These are phyloP conservation scores for Gorgonomyces haynaldii DNA, from an alignment of 192 early-diverging fungal genomes.

Conservation along the genomic window DNA sequence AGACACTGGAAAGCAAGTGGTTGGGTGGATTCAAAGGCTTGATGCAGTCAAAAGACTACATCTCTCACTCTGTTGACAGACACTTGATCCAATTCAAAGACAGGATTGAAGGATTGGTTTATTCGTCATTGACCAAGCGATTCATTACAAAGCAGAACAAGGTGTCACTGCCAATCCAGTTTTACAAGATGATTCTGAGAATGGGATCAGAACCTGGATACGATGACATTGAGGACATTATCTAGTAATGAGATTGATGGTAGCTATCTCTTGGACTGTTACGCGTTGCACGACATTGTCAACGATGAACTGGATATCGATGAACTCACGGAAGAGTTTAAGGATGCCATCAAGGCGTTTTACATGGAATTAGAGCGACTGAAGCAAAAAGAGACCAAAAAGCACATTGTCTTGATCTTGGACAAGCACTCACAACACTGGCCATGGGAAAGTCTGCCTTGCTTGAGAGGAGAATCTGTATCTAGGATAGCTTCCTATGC, in stretches of 20 bases:
- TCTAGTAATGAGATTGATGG: no score
- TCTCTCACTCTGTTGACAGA: no score
- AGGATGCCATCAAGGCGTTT: not conserved
- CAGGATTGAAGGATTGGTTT: no score
- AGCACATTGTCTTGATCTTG: slow-evolving; percentile 70
- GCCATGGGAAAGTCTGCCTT: slow-evolving; percentile 82
- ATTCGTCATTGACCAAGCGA: slow-evolving; percentile 24
- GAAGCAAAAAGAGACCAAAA: not conserved
- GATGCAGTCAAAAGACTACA: not conserved
- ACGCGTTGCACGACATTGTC: slow-evolving; percentile 43
- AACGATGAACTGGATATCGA: slow-evolving; percentile 44
- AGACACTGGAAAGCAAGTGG: slow-evolving; percentile 65
- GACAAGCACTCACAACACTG: slow-evolving; percentile 75
- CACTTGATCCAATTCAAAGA: no score
- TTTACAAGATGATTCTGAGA: slow-evolving; percentile 43
- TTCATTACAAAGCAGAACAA: slow-evolving; percentile 22
- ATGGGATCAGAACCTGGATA: slow-evolving; percentile 38
- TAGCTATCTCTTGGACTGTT: slow-evolving; percentile 57
- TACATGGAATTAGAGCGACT: not conserved
- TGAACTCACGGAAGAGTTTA: slow-evolving; percentile 13
- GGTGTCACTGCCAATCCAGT: slow-evolving; percentile 35
- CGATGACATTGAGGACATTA: slow-evolving; percentile 55
- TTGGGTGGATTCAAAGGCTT: slow-evolving; percentile 72
- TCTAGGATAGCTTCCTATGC: slow-evolving; percentile 72
- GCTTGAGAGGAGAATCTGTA: slow-evolving; percentile 53